A percentile compares a stretch with the other conserved stretches of the same genome.
Evolutionary conservation across 2,329 filamentous ascomycete species (phyloP).

Genomic region (Pestalotiopsis sp.): DNA sequence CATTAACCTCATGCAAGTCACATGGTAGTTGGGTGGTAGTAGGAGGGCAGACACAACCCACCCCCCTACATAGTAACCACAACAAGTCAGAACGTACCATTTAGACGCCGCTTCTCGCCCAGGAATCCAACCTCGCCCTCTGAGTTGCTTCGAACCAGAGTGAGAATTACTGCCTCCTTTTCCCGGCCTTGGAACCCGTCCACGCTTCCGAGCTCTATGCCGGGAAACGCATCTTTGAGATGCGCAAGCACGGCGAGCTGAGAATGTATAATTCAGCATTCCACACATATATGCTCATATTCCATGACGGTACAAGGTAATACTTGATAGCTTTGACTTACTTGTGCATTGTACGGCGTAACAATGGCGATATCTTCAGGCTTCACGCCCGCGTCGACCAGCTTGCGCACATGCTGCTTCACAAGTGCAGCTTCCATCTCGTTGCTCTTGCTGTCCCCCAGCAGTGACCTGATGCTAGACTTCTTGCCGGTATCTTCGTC

Average conservation of each 20-base stretch:
- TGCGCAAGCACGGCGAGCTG: slow-evolving; percentile 78
- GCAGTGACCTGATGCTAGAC: slow-evolving; percentile 46
- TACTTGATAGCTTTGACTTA: slow-evolving; percentile 34
- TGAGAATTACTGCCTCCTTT: slow-evolving; percentile 93
- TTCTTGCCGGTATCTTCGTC: slow-evolving; percentile 64
- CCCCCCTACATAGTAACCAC: too few species aligned
- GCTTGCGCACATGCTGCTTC: slow-evolving; percentile 71
- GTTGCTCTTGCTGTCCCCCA: slow-evolving; percentile 65
- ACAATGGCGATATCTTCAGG: slow-evolving; percentile 89
- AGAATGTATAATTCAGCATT: slow-evolving; percentile 9
- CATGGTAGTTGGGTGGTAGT: background rate
- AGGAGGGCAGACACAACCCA: slow-evolving; percentile 4
- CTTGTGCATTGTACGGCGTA: slow-evolving; percentile 95
- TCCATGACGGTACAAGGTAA: background rate
- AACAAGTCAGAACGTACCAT: slow-evolving; percentile 63
- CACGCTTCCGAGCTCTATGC: slow-evolving; percentile 92
- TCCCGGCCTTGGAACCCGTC: slow-evolving; percentile 97
- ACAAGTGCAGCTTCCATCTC: slow-evolving; percentile 87
- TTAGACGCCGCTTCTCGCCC: slow-evolving; percentile 86
- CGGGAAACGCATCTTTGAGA: slow-evolving; percentile 80
- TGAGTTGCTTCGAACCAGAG: slow-evolving; percentile 88
- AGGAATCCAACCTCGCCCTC: slow-evolving; percentile 91
- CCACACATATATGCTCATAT: background rate
- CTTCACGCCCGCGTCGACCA: slow-evolving; percentile 80
- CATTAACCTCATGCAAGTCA: slow-evolving; percentile 29